Evolutionary conservation across 345 rosid genomes (phyloP).

Genomic region (Brassica cretica): DNA sequence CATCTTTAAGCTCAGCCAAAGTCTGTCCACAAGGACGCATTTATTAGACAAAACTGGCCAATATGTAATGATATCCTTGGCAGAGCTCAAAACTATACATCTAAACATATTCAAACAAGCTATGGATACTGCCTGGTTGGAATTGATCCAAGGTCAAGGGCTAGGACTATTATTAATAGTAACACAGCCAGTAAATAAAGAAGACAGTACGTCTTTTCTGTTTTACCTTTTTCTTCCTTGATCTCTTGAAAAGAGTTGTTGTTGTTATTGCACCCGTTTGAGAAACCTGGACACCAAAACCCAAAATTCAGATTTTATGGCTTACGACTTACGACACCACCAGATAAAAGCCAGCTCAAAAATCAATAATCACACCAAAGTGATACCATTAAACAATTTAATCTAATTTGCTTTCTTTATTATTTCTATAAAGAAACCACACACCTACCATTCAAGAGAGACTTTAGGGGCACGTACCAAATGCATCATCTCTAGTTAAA

Average conservation of each 20-base stretch:
- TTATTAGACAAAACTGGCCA: conserved; percentile 30
- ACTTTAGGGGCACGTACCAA: neutral
- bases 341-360: conserved; percentile 24
- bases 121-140: conserved; percentile 30
- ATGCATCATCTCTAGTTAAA: neutral
- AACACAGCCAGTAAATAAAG: neutral
- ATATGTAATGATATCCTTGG: neutral
- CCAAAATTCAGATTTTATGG: neutral
- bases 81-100: neutral
- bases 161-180: neutral
- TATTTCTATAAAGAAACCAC: neutral
- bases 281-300: conserved; percentile 41
- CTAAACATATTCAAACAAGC: conserved; percentile 35
- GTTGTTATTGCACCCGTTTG: conserved; percentile 34
- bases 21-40: conserved; percentile 58
- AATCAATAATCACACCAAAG: neutral
- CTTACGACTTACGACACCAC: conserved; percentile 31
- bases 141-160: conserved; percentile 46
- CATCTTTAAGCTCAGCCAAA: conserved; percentile 70
- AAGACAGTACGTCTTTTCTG: neutral
- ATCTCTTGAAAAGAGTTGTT: conserved; percentile 50
- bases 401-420: neutral
- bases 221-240: conserved; percentile 72
- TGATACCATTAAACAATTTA: neutral
- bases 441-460: neutral